These are phyloP conservation scores for Paracorniculantispora psalliotae DNA, from an alignment of 2,329 filamentous ascomycete species.

Conservation along the genomic window DNA sequence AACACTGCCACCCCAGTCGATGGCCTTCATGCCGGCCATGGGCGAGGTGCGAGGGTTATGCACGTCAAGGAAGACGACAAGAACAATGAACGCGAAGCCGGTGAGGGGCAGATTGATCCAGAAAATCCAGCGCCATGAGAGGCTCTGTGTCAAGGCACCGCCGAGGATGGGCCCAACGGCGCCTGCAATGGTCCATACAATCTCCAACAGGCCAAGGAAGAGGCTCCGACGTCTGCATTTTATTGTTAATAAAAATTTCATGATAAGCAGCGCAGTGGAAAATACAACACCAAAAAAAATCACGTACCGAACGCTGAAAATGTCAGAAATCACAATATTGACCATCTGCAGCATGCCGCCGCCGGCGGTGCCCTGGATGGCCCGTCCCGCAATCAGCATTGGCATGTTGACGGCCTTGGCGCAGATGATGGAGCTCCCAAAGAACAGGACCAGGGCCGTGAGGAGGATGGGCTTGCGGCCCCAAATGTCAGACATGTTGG, in stretches of 20 bases:
- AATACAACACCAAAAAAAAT: no score
- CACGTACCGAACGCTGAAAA: constrained; percentile 39
- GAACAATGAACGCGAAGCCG: constrained; percentile 52
- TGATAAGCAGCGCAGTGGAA: no score
- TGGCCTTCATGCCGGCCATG: constrained; percentile 54
- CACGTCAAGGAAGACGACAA: constrained; percentile 61
- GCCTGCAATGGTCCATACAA: constrained; percentile 62
- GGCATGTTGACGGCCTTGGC: constrained; percentile 38
- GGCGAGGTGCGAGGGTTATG: constrained; percentile 62
- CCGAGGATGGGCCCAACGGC: constrained; percentile 61
- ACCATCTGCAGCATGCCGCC: constrained; percentile 45
- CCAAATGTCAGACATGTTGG: constrained; percentile 52
- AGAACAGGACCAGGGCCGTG: constrained; percentile 41
- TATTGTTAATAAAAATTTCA: constrained; percentile 30
- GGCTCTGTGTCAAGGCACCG: constrained; percentile 58
- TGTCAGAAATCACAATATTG: constrained; percentile 45
- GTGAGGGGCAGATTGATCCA: constrained; percentile 50
- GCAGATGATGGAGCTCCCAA: constrained; percentile 42
- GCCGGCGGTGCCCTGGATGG: constrained; percentile 44
- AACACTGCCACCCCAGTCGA: constrained; percentile 57
- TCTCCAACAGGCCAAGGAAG: constrained; percentile 60
- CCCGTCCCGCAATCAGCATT: constrained; percentile 43
- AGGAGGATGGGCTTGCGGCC: constrained; percentile 48
- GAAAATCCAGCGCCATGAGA: constrained; percentile 45
- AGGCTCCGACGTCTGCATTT: constrained; percentile 28